Evolutionary conservation across 768 basidiomycete species (phyloP).

Genomic region (Serendipita sp.): DNA sequence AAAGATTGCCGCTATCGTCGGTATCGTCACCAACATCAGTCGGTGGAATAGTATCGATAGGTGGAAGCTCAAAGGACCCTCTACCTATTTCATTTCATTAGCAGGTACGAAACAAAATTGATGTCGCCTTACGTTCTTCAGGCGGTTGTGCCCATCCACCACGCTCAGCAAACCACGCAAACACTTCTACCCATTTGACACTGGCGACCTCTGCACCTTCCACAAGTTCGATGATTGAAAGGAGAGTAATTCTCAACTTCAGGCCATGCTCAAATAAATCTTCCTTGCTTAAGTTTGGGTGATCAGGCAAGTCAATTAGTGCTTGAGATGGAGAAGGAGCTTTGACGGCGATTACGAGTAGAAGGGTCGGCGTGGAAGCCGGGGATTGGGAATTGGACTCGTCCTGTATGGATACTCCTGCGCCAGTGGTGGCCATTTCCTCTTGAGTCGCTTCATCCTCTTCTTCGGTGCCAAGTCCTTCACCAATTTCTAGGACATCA

Average conservation of each 20-base stretch:
- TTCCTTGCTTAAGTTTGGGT: slow-evolving; percentile 32
- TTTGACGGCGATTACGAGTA: slow-evolving; percentile 17
- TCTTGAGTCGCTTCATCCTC: slow-evolving; percentile 17
- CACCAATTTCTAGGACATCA: slow-evolving; percentile 64
- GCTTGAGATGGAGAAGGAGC: slow-evolving; percentile 30
- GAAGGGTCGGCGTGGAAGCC: slow-evolving; percentile 11
- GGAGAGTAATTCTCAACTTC: slow-evolving; percentile 75
- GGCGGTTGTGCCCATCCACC: slow-evolving; percentile 18
- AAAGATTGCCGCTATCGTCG: background rate
- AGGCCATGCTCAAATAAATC: slow-evolving; percentile 63
- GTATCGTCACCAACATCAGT: background rate
- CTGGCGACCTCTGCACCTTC: slow-evolving; percentile 78
- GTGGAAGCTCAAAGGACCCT: slow-evolving; percentile 1
- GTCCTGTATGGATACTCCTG: background rate
- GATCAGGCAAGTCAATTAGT: slow-evolving; percentile 30
- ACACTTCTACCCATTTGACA: slow-evolving; percentile 65
- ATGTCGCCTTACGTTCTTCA: slow-evolving; percentile 11
- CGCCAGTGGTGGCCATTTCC: background rate
- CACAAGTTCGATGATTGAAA: slow-evolving; percentile 61
- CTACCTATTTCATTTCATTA: background rate
- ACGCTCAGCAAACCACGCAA: slow-evolving; percentile 66
- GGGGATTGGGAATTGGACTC: background rate
- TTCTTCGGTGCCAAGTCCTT: slow-evolving; percentile 34
- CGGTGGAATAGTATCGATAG: background rate
- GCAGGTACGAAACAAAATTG: background rate